Conservation (phyloP, 2,329 filamentous ascomycete genomes). For the Microcyclosporella mali region DNA sequence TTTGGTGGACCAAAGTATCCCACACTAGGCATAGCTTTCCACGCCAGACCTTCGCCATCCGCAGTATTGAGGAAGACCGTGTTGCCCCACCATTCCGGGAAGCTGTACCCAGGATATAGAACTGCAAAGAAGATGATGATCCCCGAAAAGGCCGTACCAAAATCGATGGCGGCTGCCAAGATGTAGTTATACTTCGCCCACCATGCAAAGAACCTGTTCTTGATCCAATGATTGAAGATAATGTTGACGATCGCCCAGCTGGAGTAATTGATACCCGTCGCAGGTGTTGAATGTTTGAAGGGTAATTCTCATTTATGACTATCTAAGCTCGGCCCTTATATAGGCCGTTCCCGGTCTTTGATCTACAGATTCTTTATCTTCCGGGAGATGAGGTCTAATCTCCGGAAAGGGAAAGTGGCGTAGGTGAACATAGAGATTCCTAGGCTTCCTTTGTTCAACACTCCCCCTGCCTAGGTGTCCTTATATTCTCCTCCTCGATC, state of each 20-base stretch:
- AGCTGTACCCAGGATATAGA: slow-evolving; percentile 35
- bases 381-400: no score
- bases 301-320: no score
- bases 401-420: not conserved
- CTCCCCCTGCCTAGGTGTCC: no score
- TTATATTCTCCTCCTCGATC: no score
- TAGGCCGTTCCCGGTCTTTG: no score
- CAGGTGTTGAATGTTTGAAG: no score
- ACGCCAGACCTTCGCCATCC: slow-evolving; percentile 33
- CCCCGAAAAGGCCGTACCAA: slow-evolving; percentile 32
- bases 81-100: slow-evolving; percentile 30
- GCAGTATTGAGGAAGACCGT: slow-evolving; percentile 33
- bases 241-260: slow-evolving; percentile 58
- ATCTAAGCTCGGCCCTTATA: no score
- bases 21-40: slow-evolving; percentile 50
- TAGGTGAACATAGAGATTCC: slow-evolving; percentile 29
- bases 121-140: slow-evolving; percentile 37
- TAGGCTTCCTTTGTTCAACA: no score
- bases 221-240: slow-evolving; percentile 39
- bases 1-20: slow-evolving; percentile 56
- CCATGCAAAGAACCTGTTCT: slow-evolving; percentile 47
- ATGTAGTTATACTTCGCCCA: slow-evolving; percentile 37
- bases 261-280: slow-evolving; percentile 70
- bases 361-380: no score
- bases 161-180: slow-evolving; percentile 32